Base-by-base conservation (phyloP, 2,329 filamentous ascomycete species). In the Penicillium hesseltinei region DNA sequence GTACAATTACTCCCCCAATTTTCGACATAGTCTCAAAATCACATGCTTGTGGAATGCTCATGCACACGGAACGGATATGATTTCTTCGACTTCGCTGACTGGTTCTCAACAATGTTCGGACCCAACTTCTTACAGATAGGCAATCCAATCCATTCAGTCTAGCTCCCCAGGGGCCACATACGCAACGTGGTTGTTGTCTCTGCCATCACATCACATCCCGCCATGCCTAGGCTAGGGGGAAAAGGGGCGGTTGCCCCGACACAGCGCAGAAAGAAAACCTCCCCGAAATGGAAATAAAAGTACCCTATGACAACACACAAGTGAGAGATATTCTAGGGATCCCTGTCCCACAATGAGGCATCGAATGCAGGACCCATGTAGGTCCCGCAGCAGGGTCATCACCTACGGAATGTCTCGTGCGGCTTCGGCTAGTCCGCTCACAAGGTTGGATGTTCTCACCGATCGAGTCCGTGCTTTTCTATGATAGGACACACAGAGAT, bases 161-260 rank as follows among this genome's bases (percentile, higher is more conserved):
- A 59, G 51, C 46, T 56, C 58, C 43, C 19, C 29, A 55, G 43
- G 51, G 57, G 36, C 46, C 57, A 54, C 48, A 58, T 60, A 45
- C 39, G 36, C 55, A 57, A 65, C 62, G 64, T 66, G 61, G 61
- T 65, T 64, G 57, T 57, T 62, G 53, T 59, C 19, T 54, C 45
- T 49, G 38, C 53, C 55, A 51, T 57, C 17, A 43, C 57, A 57
- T 59, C 35, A 43, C 57, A 57, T 59, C 35, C 58, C 51, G 57
- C 53, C 29, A 43, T 56, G 54, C 29, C 54, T 35, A 58, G 51
- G 35, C 46, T 44, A 58, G 60, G 44, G 54, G 40, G 27, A 27
- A 48, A 54, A 54, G 50, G 57, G 52, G 51, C 47, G 61, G 58
- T 55, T 27, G 53, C 42, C 58, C 51, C 36, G 52, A 52, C 56